phyloP scores from a whole-genome alignment of 768 basidiomycete species.

The Tulasnella sp. region DNA sequence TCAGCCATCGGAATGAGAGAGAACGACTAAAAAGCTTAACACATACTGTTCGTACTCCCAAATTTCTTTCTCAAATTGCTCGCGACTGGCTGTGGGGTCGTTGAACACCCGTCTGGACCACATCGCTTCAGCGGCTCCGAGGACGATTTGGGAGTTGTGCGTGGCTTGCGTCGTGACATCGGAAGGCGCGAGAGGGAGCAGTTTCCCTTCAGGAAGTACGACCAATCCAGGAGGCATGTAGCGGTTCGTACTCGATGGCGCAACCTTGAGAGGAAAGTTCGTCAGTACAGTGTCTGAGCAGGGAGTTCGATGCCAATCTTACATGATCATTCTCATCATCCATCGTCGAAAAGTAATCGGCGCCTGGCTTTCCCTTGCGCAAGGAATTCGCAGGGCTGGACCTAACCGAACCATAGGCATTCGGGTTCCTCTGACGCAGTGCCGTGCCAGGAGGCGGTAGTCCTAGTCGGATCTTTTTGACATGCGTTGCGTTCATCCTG shows the following conservation, averaged over 20 bases:
- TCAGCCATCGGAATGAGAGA: background rate
- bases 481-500: background rate
- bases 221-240: conserved; percentile 6
- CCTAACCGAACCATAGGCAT: background rate
- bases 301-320: background rate
- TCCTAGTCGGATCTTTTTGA: conserved; percentile 1
- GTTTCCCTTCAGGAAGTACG: conserved; percentile 4
- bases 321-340: background rate
- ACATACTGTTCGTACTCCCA: conserved; percentile 13
- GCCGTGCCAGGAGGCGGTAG: background rate
- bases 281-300: background rate
- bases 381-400: background rate
- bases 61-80: conserved; percentile 1
- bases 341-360: background rate
- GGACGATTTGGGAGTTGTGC: conserved; percentile 7
- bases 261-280: background rate
- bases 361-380: background rate
- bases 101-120: background rate
- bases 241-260: background rate
- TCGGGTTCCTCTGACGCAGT: background rate
- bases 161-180: conserved; percentile 6
- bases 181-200: conserved; percentile 6
- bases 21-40: background rate
- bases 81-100: background rate
- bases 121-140: conserved; percentile 2